phyloP scores from a whole-genome alignment of 2,329 filamentous ascomycete genomes.

The Aspergillus bombycis region DNA sequence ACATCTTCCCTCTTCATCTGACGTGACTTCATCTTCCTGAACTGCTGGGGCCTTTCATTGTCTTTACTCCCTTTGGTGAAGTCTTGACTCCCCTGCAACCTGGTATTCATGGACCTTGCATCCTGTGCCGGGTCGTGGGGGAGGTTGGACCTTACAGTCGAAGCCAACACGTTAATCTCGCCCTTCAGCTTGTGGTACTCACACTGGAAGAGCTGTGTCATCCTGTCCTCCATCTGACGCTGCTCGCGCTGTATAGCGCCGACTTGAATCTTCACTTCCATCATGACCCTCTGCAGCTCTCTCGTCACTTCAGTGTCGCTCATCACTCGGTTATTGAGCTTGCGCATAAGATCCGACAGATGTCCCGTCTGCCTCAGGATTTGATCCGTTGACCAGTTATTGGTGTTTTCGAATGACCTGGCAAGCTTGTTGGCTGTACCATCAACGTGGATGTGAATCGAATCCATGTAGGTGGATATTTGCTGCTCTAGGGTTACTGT shows the following conservation, averaged over 20 bases:
- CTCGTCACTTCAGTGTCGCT: constrained; percentile 19
- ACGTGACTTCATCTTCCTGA: not conserved
- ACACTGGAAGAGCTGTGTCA: constrained; percentile 12
- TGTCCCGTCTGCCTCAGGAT: constrained; percentile 23
- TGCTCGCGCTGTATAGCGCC: constrained; percentile 14
- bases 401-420: constrained; percentile 22
- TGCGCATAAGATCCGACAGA: constrained; percentile 19
- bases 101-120: not conserved
- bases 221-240: constrained; percentile 15
- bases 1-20: not conserved
- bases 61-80: not conserved
- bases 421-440: constrained; percentile 15
- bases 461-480: constrained; percentile 20
- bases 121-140: constrained; percentile 3
- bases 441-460: constrained; percentile 27
- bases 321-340: constrained; percentile 18
- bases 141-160: not conserved
- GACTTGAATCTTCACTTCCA: constrained; percentile 20
- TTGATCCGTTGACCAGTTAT: constrained; percentile 27
- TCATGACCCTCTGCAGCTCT: constrained; percentile 15
- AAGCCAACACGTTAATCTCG: constrained; percentile 15
- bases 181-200: constrained; percentile 19
- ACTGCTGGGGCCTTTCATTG: not conserved
- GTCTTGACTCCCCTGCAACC: constrained; percentile 5
- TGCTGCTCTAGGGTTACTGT: constrained; percentile 27